Evolutionary conservation across 2,329 filamentous ascomycete genomes (phyloP), one percentile per base, ranked within the genome.

Genomic region (Pyrenophora tritici-repentis): DNA sequence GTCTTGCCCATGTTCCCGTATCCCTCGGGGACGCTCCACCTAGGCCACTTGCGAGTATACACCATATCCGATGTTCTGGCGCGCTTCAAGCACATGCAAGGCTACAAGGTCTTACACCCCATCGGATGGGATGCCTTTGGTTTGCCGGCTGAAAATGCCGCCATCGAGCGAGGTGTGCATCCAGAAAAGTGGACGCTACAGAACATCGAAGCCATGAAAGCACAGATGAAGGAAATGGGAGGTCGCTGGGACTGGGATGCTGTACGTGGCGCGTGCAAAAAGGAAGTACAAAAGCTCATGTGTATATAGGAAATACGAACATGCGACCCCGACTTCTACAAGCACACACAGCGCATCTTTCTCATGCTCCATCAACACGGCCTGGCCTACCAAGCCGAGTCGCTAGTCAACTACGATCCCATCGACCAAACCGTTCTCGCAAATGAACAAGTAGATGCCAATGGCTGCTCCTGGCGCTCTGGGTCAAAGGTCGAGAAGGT

Each of bases 111-210:
- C 26, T 74, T 95, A 45, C 83, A 96, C 58, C 90, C 91, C n/a
- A 96, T 96, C 82, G 91, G 91, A 9, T 96, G 91, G 91, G 91
- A 96, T 78, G 89, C 90, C 4, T 96, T 96, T 75, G 91, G 91
- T 2, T 77, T 96, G 48, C 91, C 91, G 9, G 91, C 91, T 36
- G 91, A 96, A 73, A 96, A 96, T 75, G 91, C 91, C 14, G 91
- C 91, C 7, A 88, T 95, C 50, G 90, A 95, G 74, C 80, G 88
- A 55, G 89, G 90, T 10, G 81, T 93, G 53, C 84, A 89, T 65
- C 91, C 91, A 1, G 87, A 83, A 6, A 79, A 79, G 6, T 96
- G 91, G 91, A 96, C 91, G 0, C 81, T 80, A 66, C 78, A 80
- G 61, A 96, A 96, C 67, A 95, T 96, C 62, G 79, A 79, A 33